phyloP scores from a whole-genome alignment of 495 filamentous ascomycete genomes.

The Aspergillus diversus region DNA sequence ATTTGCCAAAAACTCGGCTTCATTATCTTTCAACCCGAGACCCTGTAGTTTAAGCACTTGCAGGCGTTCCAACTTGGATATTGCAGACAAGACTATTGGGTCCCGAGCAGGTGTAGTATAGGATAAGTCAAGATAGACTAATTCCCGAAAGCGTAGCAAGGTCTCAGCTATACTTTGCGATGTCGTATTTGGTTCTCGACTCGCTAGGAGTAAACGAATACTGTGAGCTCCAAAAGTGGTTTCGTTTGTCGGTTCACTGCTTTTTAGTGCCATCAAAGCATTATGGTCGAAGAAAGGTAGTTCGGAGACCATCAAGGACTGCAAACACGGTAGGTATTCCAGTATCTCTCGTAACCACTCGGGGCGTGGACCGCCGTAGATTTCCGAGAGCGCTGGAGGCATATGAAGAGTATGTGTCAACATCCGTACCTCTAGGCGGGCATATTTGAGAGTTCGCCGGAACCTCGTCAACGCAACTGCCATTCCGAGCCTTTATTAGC shows the following conservation, averaged over 20 bases:
- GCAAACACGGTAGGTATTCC: slow-evolving; percentile 61
- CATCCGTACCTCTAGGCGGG: slow-evolving; percentile 55
- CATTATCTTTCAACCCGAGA: slow-evolving; percentile 58
- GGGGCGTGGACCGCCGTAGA: slow-evolving; percentile 63
- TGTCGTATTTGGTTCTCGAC: slow-evolving; percentile 61
- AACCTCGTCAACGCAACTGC: slow-evolving; percentile 66
- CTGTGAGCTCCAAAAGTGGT: slow-evolving; percentile 35
- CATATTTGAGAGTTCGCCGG: slow-evolving; percentile 59
- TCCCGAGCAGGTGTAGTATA: slow-evolving; percentile 60
- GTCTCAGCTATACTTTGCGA: slow-evolving; percentile 56
- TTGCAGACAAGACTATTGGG: slow-evolving; percentile 47
- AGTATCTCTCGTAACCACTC: slow-evolving; percentile 67
- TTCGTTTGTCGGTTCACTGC: slow-evolving; percentile 26
- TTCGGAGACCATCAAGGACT: slow-evolving; percentile 62
- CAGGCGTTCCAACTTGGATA: slow-evolving; percentile 50
- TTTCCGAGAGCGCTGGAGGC: slow-evolving; percentile 67
- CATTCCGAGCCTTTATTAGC: slow-evolving; percentile 17
- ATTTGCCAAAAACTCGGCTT: slow-evolving; percentile 56
- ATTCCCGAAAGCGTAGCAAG: slow-evolving; percentile 53
- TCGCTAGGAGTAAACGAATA: slow-evolving; percentile 60
- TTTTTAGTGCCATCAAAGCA: slow-evolving; percentile 55
- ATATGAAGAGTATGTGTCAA: slow-evolving; percentile 68
- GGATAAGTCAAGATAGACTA: slow-evolving; percentile 66
- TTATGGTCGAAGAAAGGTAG: slow-evolving; percentile 68
- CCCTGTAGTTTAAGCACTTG: slow-evolving; percentile 63